Evolutionary conservation across 371 early-diverging fungal species (phyloP), one percentile per base, ranked within the genome.

Genomic region (Cladochytrium tenue): DNA sequence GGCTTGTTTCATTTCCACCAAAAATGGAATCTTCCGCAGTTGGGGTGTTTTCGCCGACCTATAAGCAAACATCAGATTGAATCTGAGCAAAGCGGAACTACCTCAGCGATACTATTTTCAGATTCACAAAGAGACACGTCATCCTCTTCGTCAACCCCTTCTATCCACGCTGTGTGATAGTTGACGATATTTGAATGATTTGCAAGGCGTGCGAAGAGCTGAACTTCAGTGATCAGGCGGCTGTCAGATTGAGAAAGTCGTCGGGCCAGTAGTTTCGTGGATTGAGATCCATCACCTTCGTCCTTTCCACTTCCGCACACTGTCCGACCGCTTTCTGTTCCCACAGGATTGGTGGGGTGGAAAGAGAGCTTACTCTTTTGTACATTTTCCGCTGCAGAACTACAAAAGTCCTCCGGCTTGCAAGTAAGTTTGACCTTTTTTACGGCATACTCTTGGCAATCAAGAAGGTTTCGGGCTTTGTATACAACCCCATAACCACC

Each of bases 401-500:
- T 17, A 10, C 64, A 58, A 53, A 62, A 62, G 10, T 73, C 67
- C 36, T 64, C 65, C 5, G 72, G 66, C 32, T 56, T 53, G 32
- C 71, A 70, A n/a, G 62, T 65, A 20, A 73, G 67, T 36, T 68
- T 68, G 62, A 72, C 75, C 64, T 82, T 80, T 55, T 86, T 86
- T 57, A 86, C 77, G 10, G 86, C 86, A 58, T 83, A 83, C 61
- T 77, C 75, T 59, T 79, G 76, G 36, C 75, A 77, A 62, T 82
- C 82, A 23, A 77, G 62, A 25, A 34, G 56, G 67, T 81, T 77
- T 28, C 68, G 64, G 3, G 80, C 82, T 32, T 79, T 76, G 60
- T 73, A 82, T 3, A 87, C 86, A 26, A 69, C 72, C 15, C 86
- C 88, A 71, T 77, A 84, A 25, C 81, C 82, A 25, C 84, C 86